phyloP scores from a whole-genome alignment of 148 eudicot species.

The Persicaria maculosa region DNA sequence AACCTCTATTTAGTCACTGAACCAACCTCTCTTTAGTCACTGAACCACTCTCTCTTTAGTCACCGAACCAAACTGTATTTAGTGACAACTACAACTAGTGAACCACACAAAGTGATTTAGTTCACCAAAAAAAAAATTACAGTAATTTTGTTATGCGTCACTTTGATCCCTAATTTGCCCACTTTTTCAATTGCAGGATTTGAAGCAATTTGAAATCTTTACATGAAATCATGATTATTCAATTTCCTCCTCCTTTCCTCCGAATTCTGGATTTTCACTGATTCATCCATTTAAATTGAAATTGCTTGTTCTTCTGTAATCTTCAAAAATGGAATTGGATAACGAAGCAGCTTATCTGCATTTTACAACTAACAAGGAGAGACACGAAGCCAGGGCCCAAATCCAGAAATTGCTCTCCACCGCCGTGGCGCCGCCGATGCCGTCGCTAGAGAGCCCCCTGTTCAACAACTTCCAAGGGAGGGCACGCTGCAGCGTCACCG shows the following conservation, averaged over 20 bases:
- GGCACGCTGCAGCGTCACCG: conserved; percentile 41
- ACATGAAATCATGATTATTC: no score
- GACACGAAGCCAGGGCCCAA: conserved; percentile 66
- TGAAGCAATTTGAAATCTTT: no score
- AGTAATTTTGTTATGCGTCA: neutral
- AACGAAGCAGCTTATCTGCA: conserved; percentile 33
- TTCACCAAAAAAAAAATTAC: no score
- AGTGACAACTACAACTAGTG: no score
- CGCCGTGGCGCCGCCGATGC: conserved; percentile 1
- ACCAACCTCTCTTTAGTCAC: no score
- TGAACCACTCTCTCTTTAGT: no score
- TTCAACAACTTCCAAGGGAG: conserved; percentile 19
- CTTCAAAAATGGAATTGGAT: conserved; percentile 28
- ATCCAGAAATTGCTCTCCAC: conserved; percentile 30
- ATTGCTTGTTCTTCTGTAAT: conserved; percentile 15
- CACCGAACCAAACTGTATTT: no score
- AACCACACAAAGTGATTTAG: no score
- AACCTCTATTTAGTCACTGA: no score
- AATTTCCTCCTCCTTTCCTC: no score
- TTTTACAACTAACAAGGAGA: conserved; percentile 43
- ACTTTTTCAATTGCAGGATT: no score
- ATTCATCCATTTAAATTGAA: neutral
- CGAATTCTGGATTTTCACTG: no score
- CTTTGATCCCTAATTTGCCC: neutral
- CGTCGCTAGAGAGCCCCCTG: conserved; percentile 10